These are phyloP conservation scores for Colletotrichum sp. DNA, from an alignment of 2,329 filamentous ascomycete genomes.

Conservation along the genomic window DNA sequence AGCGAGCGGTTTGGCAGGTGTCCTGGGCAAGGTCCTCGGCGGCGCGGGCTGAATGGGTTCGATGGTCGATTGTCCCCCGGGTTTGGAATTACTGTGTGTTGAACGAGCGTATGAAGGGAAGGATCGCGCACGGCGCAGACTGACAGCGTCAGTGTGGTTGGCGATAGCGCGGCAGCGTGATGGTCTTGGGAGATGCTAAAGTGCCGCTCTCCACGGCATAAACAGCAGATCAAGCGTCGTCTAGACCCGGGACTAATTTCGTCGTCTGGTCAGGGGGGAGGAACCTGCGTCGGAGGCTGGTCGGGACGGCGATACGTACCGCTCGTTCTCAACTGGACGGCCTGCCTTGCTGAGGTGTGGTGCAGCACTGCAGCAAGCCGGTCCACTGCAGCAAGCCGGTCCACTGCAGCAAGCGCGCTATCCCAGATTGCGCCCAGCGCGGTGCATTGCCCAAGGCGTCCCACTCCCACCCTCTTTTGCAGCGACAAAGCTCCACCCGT, in stretches of 20 bases:
- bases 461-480: neutral
- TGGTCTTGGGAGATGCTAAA: neutral
- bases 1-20: constrained; percentile 9
- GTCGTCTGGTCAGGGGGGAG: constrained; percentile 19
- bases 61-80: neutral
- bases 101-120: constrained; percentile 20
- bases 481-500: neutral
- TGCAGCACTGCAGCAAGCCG: neutral
- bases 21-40: neutral
- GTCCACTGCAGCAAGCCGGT: neutral
- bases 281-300: neutral
- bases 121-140: constrained; percentile 20
- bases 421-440: neutral
- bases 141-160: constrained; percentile 21
- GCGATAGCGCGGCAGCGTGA: constrained; percentile 16
- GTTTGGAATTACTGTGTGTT: neutral
- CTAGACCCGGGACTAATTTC: constrained; percentile 18
- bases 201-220: constrained; percentile 6
- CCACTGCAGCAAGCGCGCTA: neutral
- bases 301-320: neutral
- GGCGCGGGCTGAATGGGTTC: neutral
- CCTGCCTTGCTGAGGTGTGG: neutral
- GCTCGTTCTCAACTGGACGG: neutral
- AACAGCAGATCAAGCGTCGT: constrained; percentile 17
- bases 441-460: neutral